phyloP scores from a whole-genome alignment of 2,329 filamentous ascomycete genomes.

The Ascochyta pisi region DNA sequence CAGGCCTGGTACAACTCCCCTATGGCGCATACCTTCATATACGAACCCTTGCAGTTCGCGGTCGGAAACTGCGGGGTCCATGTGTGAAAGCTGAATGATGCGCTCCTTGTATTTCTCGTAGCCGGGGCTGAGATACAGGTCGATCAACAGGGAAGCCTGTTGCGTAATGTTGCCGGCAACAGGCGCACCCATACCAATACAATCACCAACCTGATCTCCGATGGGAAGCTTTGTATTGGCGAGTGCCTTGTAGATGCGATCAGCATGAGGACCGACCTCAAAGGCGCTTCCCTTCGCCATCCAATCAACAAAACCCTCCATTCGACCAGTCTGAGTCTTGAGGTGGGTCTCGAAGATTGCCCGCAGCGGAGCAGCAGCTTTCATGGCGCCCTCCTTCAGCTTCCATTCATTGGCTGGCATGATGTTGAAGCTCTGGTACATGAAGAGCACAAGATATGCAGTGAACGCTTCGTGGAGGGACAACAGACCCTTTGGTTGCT shows the following conservation, averaged over 20 bases:
- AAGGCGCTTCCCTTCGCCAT: slow-evolving; percentile 59
- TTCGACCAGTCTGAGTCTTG: slow-evolving; percentile 65
- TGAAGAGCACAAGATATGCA: slow-evolving; percentile 69
- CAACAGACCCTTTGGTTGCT: slow-evolving; percentile 64
- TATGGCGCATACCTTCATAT: slow-evolving; percentile 63
- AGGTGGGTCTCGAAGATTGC: slow-evolving; percentile 72
- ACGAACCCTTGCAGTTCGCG: slow-evolving; percentile 61
- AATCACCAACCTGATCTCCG: slow-evolving; percentile 58
- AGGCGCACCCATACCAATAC: slow-evolving; percentile 58
- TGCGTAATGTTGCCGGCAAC: slow-evolving; percentile 61
- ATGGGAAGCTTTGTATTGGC: slow-evolving; percentile 55
- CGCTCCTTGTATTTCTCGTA: slow-evolving; percentile 61
- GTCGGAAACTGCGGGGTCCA: slow-evolving; percentile 62
- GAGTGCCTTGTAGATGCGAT: slow-evolving; percentile 60
- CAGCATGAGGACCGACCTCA: slow-evolving; percentile 60
- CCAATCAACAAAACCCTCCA: slow-evolving; percentile 59
- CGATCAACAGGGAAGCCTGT: slow-evolving; percentile 61
- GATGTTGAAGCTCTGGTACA: slow-evolving; percentile 63
- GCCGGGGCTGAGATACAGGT: slow-evolving; percentile 58
- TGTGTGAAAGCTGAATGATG: slow-evolving; percentile 58
- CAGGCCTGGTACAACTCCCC: slow-evolving; percentile 59
- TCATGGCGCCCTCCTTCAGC: slow-evolving; percentile 54
- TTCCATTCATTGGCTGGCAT: slow-evolving; percentile 58
- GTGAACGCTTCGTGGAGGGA: slow-evolving; percentile 57
- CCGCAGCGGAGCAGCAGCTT: slow-evolving; percentile 67